Evolutionary conservation across 2,329 filamentous ascomycete genomes (phyloP).

Genomic region (Aspergillus arachidicola): DNA sequence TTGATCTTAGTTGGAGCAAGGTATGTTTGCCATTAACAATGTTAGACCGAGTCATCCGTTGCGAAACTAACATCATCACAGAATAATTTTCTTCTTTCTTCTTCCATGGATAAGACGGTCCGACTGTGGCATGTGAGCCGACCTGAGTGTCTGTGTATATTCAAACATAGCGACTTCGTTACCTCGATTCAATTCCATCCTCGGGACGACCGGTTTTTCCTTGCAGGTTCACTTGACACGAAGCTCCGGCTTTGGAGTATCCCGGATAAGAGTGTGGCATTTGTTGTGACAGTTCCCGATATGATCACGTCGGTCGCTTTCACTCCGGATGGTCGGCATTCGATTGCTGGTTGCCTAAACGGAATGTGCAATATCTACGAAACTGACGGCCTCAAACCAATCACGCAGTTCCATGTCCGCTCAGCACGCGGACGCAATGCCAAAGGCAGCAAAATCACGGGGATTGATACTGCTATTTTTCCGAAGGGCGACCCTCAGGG

Average conservation of each 20-base stretch:
- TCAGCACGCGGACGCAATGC: slow-evolving; percentile 90
- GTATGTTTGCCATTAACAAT: slow-evolving; percentile 34
- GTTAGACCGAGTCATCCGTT: not conserved
- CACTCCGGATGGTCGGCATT: slow-evolving; percentile 84
- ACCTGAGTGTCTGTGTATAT: slow-evolving; percentile 84
- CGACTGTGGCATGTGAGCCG: slow-evolving; percentile 89
- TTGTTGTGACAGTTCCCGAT: slow-evolving; percentile 73
- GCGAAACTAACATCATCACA: slow-evolving; percentile 23
- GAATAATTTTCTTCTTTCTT: slow-evolving; percentile 94
- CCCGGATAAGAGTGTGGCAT: slow-evolving; percentile 91
- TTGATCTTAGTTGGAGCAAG: slow-evolving; percentile 97
- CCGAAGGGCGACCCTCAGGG: slow-evolving; percentile 60
- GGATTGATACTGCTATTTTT: slow-evolving; percentile 74
- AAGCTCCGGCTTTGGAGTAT: slow-evolving; percentile 94
- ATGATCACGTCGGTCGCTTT: slow-evolving; percentile 95
- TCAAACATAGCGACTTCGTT: slow-evolving; percentile 93
- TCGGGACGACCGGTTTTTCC: slow-evolving; percentile 91
- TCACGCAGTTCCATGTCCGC: slow-evolving; percentile 88
- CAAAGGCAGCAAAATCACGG: slow-evolving; percentile 96
- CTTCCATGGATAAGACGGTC: slow-evolving; percentile 98
- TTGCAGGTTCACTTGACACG: slow-evolving; percentile 88
- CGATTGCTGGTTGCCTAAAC: slow-evolving; percentile 84
- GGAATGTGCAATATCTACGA: slow-evolving; percentile 90
- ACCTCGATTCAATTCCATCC: slow-evolving; percentile 95
- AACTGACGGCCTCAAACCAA: slow-evolving; percentile 82